Evolutionary conservation across 345 rosid genomes (phyloP).

Genomic region (Salix koriyanagi): DNA sequence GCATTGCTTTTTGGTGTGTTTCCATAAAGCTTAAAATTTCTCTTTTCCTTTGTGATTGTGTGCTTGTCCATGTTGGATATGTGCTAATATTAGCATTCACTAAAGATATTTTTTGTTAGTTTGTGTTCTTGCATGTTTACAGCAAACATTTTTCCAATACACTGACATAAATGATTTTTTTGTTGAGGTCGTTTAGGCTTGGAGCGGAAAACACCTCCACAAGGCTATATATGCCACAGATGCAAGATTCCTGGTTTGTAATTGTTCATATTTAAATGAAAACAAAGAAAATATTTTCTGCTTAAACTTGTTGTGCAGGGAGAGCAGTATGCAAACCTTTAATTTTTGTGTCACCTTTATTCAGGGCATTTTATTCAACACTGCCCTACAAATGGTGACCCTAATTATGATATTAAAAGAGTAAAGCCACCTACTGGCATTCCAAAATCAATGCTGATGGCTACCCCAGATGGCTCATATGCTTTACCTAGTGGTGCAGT

Average conservation of each 20-base stretch:
- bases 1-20: neutral
- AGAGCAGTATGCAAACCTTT: neutral
- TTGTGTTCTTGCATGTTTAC: neutral
- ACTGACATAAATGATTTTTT: slow-evolving; percentile 18
- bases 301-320: neutral
- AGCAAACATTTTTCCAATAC: neutral
- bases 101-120: slow-evolving; percentile 19
- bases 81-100: neutral
- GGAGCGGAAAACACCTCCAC: slow-evolving; percentile 97
- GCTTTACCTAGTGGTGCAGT: slow-evolving; percentile 94
- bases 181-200: slow-evolving; percentile 51
- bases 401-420: slow-evolving; percentile 79
- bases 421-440: slow-evolving; percentile 95
- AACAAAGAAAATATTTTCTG: neutral
- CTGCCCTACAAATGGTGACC: slow-evolving; percentile 98
- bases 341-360: neutral
- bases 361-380: slow-evolving; percentile 99
- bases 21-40: neutral
- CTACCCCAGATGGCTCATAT: slow-evolving; percentile 93
- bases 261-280: neutral
- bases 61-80: neutral
- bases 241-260: slow-evolving; percentile 88
- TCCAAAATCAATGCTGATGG: slow-evolving; percentile 96
- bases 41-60: neutral
- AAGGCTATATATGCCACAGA: slow-evolving; percentile 92